Base-by-base conservation (phyloP, 805 yeast genomes). In the Ogataea degrootiae region DNA sequence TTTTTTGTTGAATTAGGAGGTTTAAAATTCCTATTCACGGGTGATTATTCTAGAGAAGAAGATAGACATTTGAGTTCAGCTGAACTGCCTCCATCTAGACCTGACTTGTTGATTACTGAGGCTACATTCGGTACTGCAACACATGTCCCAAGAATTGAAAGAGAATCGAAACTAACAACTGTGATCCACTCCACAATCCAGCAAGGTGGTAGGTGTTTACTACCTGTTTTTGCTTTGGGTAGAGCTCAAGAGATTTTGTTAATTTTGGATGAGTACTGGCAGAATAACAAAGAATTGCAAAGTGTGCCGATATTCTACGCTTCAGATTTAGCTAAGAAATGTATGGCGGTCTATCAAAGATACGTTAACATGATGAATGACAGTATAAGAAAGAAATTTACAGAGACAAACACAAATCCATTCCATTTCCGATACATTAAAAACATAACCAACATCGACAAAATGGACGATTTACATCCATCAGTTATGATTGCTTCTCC, bases 71-170 rank as follows among this genome's bases (percentile, higher is more conserved):
- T 94, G 59, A 91, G 89, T 60, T 81, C 90, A 4, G 99, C 99
- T 0, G 99, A 94, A 66, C 84, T 94, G 2, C 99, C 99, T 0
- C 87, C 91, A 5, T 69, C 71, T 2, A 75, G 85, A 52, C 97
- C 98, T 0, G 98, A 94, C 67, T 77, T 94, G 21, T 72, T 94
- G 42, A 91, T 94, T 58, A 86, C 96, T 2, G 99, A 94, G 66
- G 86, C 97, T 5, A 94, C 99, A 1, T 94, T 91, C 65, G 99
- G 99, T 47, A 94, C 98, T 0, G 97, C 97, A 37, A 88, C 96
- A 0, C 97, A 91, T 62, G 96, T 90, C 61, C 96, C 97, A 2
- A 74, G 97, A 52, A 65, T 76, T 22, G 96, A 88, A 51, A 85
- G 91, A 64, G 99, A 94, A 65, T 73, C 79, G 14, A 79, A 91